Evolutionary conservation across 345 rosid species (phyloP).

Genomic region (Citrus sinensis): DNA sequence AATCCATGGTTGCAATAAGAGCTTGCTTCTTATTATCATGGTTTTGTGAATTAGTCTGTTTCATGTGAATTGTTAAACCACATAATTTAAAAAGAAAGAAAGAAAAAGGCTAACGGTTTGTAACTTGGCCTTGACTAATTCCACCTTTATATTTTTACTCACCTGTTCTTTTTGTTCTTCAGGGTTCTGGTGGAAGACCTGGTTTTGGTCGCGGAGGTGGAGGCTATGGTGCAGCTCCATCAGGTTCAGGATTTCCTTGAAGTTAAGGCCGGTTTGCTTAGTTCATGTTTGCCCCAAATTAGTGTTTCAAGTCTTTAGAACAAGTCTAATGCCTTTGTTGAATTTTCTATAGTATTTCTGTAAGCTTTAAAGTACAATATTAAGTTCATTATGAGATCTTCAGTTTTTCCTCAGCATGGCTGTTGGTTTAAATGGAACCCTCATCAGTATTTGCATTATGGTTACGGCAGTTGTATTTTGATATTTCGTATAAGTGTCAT

Average conservation of each 20-base stretch:
- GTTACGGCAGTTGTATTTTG: neutral
- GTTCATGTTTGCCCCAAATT: slow-evolving; percentile 5
- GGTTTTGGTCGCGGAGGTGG: slow-evolving; percentile 85
- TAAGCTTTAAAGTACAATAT: slow-evolving; percentile 2
- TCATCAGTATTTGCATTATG: neutral
- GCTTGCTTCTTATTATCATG: neutral
- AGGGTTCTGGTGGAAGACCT: slow-evolving; percentile 68
- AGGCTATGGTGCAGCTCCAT: slow-evolving; percentile 45
- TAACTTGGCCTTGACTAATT: neutral
- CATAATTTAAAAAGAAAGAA: too few relatives aligned
- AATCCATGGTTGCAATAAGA: neutral
- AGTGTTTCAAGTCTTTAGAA: neutral
- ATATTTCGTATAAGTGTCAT: too few relatives aligned
- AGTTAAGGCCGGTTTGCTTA: neutral
- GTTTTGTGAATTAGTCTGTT: neutral
- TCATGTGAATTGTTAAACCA: neutral
- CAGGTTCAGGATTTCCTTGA: slow-evolving; percentile 53
- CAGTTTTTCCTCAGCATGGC: neutral
- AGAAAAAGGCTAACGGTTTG: neutral
- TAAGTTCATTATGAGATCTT: slow-evolving; percentile 13
- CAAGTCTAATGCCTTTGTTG: slow-evolving; percentile 3
- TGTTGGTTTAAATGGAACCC: neutral
- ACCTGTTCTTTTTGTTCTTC: neutral
- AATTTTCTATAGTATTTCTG: neutral
- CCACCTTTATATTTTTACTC: neutral